Conservation (phyloP, 2,329 filamentous ascomycete genomes). For the Monilinia fructicola region DNA sequence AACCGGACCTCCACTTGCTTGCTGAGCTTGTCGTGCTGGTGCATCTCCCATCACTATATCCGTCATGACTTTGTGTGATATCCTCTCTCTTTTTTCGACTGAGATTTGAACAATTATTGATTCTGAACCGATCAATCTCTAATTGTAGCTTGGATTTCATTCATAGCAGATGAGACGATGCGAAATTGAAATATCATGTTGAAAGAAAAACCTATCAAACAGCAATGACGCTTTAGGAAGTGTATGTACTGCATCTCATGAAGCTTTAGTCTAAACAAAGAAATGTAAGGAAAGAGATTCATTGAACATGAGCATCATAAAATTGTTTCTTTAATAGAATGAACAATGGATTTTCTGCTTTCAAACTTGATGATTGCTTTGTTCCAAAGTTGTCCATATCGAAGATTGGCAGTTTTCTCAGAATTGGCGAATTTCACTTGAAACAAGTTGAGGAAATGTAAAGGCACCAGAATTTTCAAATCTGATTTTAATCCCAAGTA, state of each 20-base stretch:
- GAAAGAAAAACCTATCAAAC: conserved; percentile 2
- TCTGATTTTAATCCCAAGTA: neutral
- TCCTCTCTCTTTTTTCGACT: neutral
- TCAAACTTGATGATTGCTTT: neutral
- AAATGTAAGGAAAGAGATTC: conserved; percentile 17
- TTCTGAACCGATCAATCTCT: neutral
- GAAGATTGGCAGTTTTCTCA: neutral
- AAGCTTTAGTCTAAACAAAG: conserved; percentile 12
- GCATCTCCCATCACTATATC: conserved; percentile 9
- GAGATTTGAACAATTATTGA: neutral
- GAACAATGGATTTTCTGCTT: conserved; percentile 22
- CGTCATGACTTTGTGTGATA: neutral
- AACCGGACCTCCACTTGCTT: neutral
- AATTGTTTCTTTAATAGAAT: conserved; percentile 8
- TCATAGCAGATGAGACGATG: neutral
- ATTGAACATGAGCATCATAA: neutral
- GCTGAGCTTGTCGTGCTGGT: conserved; percentile 1
- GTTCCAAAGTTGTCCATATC: neutral
- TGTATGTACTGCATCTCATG: neutral
- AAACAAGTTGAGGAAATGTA: neutral
- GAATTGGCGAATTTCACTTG: neutral
- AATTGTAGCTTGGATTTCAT: neutral
- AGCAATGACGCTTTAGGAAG: conserved; percentile 20
- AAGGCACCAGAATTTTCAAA: neutral
- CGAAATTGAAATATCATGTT: neutral